Evolutionary conservation across 345 rosid genomes (phyloP), one percentile per base, ranked within the genome.

Genomic region (Linum trigynum): DNA sequence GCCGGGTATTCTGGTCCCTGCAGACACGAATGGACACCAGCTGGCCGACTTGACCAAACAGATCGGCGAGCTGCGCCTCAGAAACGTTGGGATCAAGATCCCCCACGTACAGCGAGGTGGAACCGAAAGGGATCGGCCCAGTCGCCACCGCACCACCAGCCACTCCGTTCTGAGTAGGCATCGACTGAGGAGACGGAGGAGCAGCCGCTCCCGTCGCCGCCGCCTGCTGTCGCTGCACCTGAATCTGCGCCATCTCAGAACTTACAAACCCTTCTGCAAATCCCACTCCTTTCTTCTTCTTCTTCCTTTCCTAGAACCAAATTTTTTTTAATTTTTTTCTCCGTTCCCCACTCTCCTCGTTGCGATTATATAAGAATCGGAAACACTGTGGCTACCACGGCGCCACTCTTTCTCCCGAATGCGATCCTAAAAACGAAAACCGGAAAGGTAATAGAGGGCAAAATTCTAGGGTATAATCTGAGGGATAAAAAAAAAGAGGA

Each of bases 171-270:
- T 63, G 39, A 35, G 61, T 14, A 45, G 51, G 51, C 51, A 45
- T 45, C 9, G 51, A 45, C 10, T 23, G 32, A 23, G 32, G 32
- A 23, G 32, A 23, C 32, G 32, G 32, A 23, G 32, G 32, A 23
- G 51, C 12, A 45, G 51, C 76, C 7, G 75, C 43, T 1, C 59
- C 83, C 0, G 80, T 68, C 37, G 67, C 73, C 14, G 65, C 78
- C 5, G 79, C 65, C 5, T 56, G 85, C 75, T 72, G 89, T 65
- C 72, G 85, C 41, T 65, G 64, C 45, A 64, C 55, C 65, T 73
- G 76, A 68, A 67, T 63, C 65, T 73, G 72, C 38, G 76, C 76
- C 76, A 73, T 73, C 60, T 61, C 53, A 37, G 7, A 61, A 15
- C 39, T 9, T 38, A 51, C 70, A 38, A 55, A 57, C 59, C 63